Percentiles rank a stretch among this genome's conserved stretches.
Conservation (phyloP, 352 stramenopile genomes). For the Globisporangium cystogenes region DNA sequence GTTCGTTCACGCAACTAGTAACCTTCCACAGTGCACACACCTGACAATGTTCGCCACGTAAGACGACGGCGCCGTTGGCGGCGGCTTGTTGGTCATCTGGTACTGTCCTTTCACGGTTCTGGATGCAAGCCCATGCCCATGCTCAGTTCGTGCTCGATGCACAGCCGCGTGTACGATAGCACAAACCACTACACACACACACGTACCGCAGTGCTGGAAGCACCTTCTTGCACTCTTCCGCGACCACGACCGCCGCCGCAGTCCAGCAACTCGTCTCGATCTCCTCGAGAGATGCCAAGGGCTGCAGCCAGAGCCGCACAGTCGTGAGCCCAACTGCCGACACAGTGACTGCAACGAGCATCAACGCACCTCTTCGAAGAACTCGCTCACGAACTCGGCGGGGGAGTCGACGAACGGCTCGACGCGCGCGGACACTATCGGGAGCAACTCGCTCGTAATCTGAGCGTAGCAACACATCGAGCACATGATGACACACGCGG, state of each 20-base stretch:
- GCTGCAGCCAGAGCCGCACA: constrained; percentile 15
- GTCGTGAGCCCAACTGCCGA: neutral
- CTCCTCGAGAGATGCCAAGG: constrained; percentile 26
- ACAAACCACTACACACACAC: neutral
- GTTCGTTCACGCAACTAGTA: neutral
- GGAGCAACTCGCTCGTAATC: constrained; percentile 46
- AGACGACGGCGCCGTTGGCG: constrained; percentile 56
- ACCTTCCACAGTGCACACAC: neutral
- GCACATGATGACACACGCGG: too few relatives aligned
- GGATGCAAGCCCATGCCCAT: neutral
- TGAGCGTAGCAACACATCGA: constrained; percentile 12
- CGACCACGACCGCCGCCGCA: constrained; percentile 42
- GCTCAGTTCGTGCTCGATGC: neutral
- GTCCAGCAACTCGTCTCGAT: constrained; percentile 67
- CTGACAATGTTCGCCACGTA: constrained; percentile 74
- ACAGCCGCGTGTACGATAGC: neutral
- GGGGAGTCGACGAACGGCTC: constrained; percentile 38
- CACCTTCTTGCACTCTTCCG: constrained; percentile 84
- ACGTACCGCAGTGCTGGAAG: constrained; percentile 71
- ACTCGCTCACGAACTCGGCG: constrained; percentile 36
- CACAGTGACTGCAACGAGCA: neutral
- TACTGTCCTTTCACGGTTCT: constrained; percentile 87
- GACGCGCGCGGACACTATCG: constrained; percentile 25
- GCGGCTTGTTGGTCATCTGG: constrained; percentile 87
- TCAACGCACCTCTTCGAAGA: constrained; percentile 32